Percentiles rank a stretch among this genome's conserved stretches.
Conservation (phyloP, 169 alveolate species). For the Pseudocohnilembus persalinus region DNA sequence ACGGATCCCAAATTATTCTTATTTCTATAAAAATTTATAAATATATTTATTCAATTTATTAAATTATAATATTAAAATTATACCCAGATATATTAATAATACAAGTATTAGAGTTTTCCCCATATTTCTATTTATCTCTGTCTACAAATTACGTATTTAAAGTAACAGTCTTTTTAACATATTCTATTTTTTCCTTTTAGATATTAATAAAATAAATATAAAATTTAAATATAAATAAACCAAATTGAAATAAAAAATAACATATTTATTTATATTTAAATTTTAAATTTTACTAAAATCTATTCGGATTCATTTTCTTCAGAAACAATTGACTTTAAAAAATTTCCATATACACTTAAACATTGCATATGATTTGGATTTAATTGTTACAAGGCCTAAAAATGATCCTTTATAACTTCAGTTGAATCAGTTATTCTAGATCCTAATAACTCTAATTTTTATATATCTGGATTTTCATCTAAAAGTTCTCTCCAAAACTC, state of each 20-base stretch:
- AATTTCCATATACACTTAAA: constrained; percentile 31
- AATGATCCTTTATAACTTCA: constrained; percentile 15
- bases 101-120: constrained; percentile 41
- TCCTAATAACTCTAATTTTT: constrained; percentile 34
- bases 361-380: constrained; percentile 42
- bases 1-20: constrained; percentile 21
- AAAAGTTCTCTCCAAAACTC: constrained; percentile 43
- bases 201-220: no score
- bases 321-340: constrained; percentile 32
- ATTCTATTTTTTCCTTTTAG: constrained; percentile 21
- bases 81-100: constrained; percentile 36
- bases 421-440: constrained; percentile 25
- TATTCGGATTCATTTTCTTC: constrained; percentile 24
- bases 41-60: no score
- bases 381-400: constrained; percentile 21
- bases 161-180: constrained; percentile 16
- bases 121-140: constrained; percentile 24
- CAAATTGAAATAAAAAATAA: no score
- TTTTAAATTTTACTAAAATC: not conserved
- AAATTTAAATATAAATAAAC: no score
- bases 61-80: not conserved
- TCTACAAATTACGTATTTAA: constrained; percentile 22
- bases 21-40: not conserved
- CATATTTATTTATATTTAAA: no score
- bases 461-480: constrained; percentile 43